Evolutionary conservation across 805 yeast species (phyloP).

Genomic region (Lachancea nothofagi): DNA sequence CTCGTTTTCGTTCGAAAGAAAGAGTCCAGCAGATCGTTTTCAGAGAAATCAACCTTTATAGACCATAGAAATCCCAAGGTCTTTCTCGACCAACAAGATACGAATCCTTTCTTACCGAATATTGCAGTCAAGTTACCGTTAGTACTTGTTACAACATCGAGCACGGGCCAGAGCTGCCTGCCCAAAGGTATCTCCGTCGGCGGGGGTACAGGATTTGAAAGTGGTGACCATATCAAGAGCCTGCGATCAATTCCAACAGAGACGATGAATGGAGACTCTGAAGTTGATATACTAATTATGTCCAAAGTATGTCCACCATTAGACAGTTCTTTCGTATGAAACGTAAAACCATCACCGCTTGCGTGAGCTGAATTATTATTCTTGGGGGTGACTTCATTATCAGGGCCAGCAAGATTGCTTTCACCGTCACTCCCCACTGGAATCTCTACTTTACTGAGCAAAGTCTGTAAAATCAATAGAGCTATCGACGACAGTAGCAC

Average conservation of each 20-base stretch:
- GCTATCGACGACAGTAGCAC: slow-evolving; percentile 48
- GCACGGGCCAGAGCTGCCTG: slow-evolving; percentile 55
- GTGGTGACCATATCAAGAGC: slow-evolving; percentile 69
- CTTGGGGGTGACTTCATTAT: not conserved
- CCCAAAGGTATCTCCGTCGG: slow-evolving; percentile 42
- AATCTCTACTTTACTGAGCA: slow-evolving; percentile 7
- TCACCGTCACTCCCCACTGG: not conserved
- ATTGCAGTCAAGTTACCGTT: slow-evolving; percentile 56
- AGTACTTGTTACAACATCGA: slow-evolving; percentile 48
- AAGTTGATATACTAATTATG: slow-evolving; percentile 53
- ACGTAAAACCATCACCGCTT: not conserved
- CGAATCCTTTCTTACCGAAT: slow-evolving; percentile 45
- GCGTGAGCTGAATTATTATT: not conserved
- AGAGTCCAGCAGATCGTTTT: slow-evolving; percentile 43
- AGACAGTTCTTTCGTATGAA: slow-evolving; percentile 37
- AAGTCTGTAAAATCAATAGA: slow-evolving; percentile 39
- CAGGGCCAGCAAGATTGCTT: not conserved
- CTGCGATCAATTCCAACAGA: slow-evolving; percentile 71
- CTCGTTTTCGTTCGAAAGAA: slow-evolving; percentile 54
- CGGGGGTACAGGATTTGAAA: slow-evolving; percentile 41
- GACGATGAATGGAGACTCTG: slow-evolving; percentile 57
- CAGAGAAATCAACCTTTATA: slow-evolving; percentile 36
- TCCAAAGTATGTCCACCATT: slow-evolving; percentile 57
- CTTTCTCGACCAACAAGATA: slow-evolving; percentile 58
- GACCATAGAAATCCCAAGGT: slow-evolving; percentile 56